phyloP scores from a whole-genome alignment of 768 basidiomycete genomes.

The Phaeolepiota aurea region DNA sequence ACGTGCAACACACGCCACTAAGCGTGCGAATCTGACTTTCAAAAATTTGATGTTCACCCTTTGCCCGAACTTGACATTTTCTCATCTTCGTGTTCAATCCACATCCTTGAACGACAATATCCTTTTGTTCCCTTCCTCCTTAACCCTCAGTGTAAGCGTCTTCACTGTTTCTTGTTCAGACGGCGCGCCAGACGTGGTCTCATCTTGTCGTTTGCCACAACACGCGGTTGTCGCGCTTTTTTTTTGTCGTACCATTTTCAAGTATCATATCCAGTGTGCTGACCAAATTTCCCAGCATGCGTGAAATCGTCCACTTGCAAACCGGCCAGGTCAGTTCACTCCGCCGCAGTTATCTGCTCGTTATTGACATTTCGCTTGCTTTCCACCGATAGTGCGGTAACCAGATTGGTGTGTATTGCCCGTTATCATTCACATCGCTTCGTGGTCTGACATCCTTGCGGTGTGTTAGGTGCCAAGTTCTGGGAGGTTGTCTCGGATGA shows the following conservation, averaged over 20 bases:
- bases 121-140: slow-evolving; percentile 20
- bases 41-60: slow-evolving; percentile 31
- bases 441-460: slow-evolving; percentile 9
- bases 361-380: slow-evolving; percentile 20
- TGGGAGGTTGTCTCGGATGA: slow-evolving; percentile 99
- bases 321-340: slow-evolving; percentile 81
- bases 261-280: slow-evolving; percentile 14
- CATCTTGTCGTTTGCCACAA: slow-evolving; percentile 7
- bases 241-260: slow-evolving; percentile 40
- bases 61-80: slow-evolving; percentile 33
- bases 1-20: slow-evolving; percentile 25
- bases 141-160: slow-evolving; percentile 35
- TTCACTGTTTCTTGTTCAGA: slow-evolving; percentile 9
- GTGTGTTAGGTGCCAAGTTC: slow-evolving; percentile 74
- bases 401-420: slow-evolving; percentile 81
- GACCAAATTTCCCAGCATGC: slow-evolving; percentile 62
- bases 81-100: slow-evolving; percentile 37
- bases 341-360: slow-evolving; percentile 2
- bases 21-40: slow-evolving; percentile 36
- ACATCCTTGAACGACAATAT: slow-evolving; percentile 33
- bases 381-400: slow-evolving; percentile 75
- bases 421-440: slow-evolving; percentile 12
- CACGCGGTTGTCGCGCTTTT: slow-evolving; percentile 25
- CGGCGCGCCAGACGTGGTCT: slow-evolving; percentile 9
- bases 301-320: slow-evolving; percentile 99